phyloP scores from a whole-genome alignment of 2,329 filamentous ascomycete genomes.

The Aspergillus caelatus region DNA sequence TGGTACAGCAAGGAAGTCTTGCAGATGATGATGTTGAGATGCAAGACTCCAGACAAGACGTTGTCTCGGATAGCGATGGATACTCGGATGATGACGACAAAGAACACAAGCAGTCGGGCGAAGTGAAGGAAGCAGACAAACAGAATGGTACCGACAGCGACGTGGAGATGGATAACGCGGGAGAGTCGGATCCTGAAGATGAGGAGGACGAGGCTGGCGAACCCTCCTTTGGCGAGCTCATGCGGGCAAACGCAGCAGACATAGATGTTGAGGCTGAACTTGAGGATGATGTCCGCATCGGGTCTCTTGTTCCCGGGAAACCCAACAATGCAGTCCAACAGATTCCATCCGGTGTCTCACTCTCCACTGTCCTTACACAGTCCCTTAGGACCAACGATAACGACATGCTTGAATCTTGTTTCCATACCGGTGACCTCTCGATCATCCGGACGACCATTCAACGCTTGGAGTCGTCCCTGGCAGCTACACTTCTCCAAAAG shows the following conservation, averaged over 20 bases:
- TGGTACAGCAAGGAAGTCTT: slow-evolving; percentile 54
- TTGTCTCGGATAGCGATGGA: slow-evolving; percentile 31
- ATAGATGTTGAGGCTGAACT: slow-evolving; percentile 69
- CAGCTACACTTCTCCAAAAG: slow-evolving; percentile 76
- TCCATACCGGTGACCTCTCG: slow-evolving; percentile 74
- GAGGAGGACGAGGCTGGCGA: slow-evolving; percentile 49
- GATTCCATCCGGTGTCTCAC: slow-evolving; percentile 72
- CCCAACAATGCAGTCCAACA: slow-evolving; percentile 54
- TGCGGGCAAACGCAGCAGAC: slow-evolving; percentile 69
- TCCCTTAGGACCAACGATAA: slow-evolving; percentile 90
- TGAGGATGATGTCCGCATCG: slow-evolving; percentile 47
- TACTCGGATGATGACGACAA: slow-evolving; percentile 25
- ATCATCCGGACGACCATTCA: slow-evolving; percentile 89
- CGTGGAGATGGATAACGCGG: slow-evolving; percentile 37
- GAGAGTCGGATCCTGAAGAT: slow-evolving; percentile 35
- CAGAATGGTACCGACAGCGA: slow-evolving; percentile 24
- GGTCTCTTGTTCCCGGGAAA: slow-evolving; percentile 50
- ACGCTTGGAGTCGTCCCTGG: slow-evolving; percentile 81
- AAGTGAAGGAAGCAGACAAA: slow-evolving; percentile 21
- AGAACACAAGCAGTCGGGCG: slow-evolving; percentile 22
- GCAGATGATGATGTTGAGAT: slow-evolving; percentile 48
- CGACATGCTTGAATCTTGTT: slow-evolving; percentile 86
- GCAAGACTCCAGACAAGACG: slow-evolving; percentile 42
- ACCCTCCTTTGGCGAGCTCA: slow-evolving; percentile 84
- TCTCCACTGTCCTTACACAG: slow-evolving; percentile 90